Conservation (phyloP, 805 yeast genomes). For the Lipomyces orientalis region DNA sequence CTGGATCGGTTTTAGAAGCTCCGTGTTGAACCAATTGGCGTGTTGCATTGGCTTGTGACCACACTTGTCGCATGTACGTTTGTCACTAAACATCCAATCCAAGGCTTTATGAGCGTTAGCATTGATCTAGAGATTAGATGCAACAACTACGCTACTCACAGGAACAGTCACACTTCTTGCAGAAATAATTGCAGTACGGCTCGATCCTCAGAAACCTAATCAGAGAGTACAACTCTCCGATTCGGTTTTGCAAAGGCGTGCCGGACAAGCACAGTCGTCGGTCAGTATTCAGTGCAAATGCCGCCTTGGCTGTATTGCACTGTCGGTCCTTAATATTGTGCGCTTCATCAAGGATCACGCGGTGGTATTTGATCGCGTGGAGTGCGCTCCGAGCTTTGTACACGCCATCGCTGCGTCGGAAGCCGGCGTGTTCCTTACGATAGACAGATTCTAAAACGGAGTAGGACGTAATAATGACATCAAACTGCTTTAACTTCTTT, state of each 20-base stretch:
- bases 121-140: slow-evolving; percentile 38
- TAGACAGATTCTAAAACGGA: slow-evolving; percentile 84
- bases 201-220: slow-evolving; percentile 80
- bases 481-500: slow-evolving; percentile 63
- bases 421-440: slow-evolving; percentile 83
- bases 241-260: slow-evolving; percentile 94
- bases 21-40: slow-evolving; percentile 93
- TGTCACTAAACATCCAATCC: slow-evolving; percentile 84
- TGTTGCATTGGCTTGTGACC: slow-evolving; percentile 95
- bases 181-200: slow-evolving; percentile 88
- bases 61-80: slow-evolving; percentile 83
- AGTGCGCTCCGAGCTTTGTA: slow-evolving; percentile 77
- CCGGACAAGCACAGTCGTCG: slow-evolving; percentile 94
- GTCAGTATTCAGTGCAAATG: slow-evolving; percentile 69
- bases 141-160: background rate
- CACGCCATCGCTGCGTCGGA: slow-evolving; percentile 69
- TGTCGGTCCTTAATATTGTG: slow-evolving; percentile 96
- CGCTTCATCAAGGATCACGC: slow-evolving; percentile 94
- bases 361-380: slow-evolving; percentile 75
- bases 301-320: slow-evolving; percentile 92
- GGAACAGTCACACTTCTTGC: slow-evolving; percentile 89
- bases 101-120: slow-evolving; percentile 47
- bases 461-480: slow-evolving; percentile 84
- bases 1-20: slow-evolving; percentile 94
- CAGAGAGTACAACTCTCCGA: slow-evolving; percentile 94